phyloP scores from a whole-genome alignment of 257 asterid species.

The Verbena officinalis region DNA sequence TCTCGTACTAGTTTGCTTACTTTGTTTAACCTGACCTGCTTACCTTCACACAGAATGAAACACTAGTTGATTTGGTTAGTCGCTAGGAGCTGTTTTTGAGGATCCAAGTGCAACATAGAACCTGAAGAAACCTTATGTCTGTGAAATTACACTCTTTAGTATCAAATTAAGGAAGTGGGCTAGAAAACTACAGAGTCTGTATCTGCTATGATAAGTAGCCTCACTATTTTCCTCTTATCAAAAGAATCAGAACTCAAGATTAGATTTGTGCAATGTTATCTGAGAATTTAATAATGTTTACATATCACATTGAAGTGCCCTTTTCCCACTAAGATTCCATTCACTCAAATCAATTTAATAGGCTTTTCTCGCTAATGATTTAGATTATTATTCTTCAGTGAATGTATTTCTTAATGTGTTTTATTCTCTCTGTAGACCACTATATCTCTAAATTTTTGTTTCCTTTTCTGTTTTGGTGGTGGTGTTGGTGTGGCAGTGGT shows the following conservation, averaged over 20 bases:
- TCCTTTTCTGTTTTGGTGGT: neutral
- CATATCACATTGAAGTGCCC: neutral
- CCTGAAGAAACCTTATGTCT: neutral
- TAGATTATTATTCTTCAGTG: neutral
- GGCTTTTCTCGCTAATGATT: slow-evolving; percentile 13
- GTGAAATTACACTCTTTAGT: slow-evolving; percentile 5
- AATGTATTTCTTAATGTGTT: neutral
- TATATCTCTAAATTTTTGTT: neutral
- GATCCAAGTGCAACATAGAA: neutral
- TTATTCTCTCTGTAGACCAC: neutral
- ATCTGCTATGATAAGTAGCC: slow-evolving; percentile 4
- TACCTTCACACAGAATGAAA: neutral
- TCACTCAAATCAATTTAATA: slow-evolving; percentile 11
- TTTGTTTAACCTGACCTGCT: neutral
- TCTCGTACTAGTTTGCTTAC: neutral
- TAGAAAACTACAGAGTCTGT: neutral
- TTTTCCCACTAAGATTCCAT: neutral
- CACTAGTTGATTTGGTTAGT: neutral
- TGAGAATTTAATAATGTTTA: slow-evolving; percentile 8
- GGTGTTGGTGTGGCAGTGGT: neutral
- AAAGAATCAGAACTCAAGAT: slow-evolving; percentile 1
- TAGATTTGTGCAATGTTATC: slow-evolving; percentile 9
- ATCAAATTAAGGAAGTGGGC: neutral
- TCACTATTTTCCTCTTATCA: neutral
- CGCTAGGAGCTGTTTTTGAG: neutral